Conservation (phyloP, 768 basidiomycete species). For the Pleurotus giganteus region DNA sequence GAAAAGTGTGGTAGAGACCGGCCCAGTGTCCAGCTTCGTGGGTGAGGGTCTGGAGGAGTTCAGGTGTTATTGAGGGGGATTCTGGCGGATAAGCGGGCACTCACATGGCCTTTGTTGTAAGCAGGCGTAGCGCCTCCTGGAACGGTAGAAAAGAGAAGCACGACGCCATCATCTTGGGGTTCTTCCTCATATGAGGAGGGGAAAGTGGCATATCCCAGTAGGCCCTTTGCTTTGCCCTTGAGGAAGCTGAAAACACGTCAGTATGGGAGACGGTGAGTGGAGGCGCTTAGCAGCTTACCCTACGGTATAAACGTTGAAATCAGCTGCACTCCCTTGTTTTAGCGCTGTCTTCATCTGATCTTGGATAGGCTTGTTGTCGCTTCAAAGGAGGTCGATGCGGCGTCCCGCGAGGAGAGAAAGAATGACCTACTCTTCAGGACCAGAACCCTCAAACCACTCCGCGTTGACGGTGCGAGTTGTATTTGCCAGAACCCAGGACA, state of each 20-base stretch:
- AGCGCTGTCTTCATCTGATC: constrained; percentile 52
- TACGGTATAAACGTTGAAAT: constrained; percentile 51
- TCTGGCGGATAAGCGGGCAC: constrained; percentile 16
- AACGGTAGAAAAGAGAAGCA: constrained; percentile 38
- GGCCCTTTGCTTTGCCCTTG: constrained; percentile 35
- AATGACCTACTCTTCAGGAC: constrained; percentile 28
- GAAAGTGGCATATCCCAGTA: constrained; percentile 56
- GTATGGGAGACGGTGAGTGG: background rate
- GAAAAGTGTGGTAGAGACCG: constrained; percentile 59
- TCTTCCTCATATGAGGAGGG: constrained; percentile 36
- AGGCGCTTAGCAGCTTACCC: constrained; percentile 28
- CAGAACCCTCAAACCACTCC: constrained; percentile 7
- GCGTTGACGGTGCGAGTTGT: constrained; percentile 7
- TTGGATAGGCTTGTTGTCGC: constrained; percentile 27
- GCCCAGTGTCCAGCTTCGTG: constrained; percentile 64
- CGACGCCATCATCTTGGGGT: constrained; percentile 49
- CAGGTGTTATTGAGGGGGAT: constrained; percentile 10
- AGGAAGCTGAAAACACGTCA: constrained; percentile 27
- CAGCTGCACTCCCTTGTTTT: constrained; percentile 34
- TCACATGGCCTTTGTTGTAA: constrained; percentile 42
- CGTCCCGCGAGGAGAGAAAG: constrained; percentile 28
- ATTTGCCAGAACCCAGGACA: constrained; percentile 36
- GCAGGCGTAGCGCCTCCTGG: constrained; percentile 39
- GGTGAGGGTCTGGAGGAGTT: constrained; percentile 45
- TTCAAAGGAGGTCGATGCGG: constrained; percentile 43